Percentiles rank a stretch among this genome's conserved stretches.
Evolutionary conservation across 192 early-diverging fungal genomes (phyloP).

Genomic region (Gaertneriomyces semiglobifer): DNA sequence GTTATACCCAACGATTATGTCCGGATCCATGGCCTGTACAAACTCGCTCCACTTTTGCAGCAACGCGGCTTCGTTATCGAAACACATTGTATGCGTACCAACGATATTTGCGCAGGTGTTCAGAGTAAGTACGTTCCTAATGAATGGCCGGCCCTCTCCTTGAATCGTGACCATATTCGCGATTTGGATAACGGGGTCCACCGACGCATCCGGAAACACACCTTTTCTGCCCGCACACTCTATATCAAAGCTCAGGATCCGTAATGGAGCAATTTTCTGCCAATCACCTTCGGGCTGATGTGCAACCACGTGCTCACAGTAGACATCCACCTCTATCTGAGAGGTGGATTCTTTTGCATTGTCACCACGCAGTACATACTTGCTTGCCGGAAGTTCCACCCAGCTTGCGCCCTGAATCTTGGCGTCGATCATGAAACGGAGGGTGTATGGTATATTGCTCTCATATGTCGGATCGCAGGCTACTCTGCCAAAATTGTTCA

Average conservation of each 20-base stretch:
- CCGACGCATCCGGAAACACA: slow-evolving; percentile 86
- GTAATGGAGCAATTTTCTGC: slow-evolving; percentile 88
- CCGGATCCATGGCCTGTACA: slow-evolving; percentile 80
- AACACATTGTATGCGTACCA: slow-evolving; percentile 80
- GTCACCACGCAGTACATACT: slow-evolving; percentile 54
- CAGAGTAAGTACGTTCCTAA: slow-evolving; percentile 91
- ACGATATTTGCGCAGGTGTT: slow-evolving; percentile 89
- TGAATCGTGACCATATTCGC: slow-evolving; percentile 91
- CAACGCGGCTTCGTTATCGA: slow-evolving; percentile 74
- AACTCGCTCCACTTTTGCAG: slow-evolving; percentile 84
- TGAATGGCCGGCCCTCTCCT: slow-evolving; percentile 82
- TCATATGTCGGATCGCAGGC: slow-evolving; percentile 69
- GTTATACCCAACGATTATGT: slow-evolving; percentile 95
- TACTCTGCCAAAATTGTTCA: slow-evolving; percentile 50
- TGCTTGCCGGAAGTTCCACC: slow-evolving; percentile 80
- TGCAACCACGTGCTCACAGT: slow-evolving; percentile 71
- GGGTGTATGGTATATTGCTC: slow-evolving; percentile 79
- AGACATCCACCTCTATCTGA: slow-evolving; percentile 81
- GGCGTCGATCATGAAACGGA: slow-evolving; percentile 96
- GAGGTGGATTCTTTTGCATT: slow-evolving; percentile 47
- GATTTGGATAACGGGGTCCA: slow-evolving; percentile 97
- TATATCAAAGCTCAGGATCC: slow-evolving; percentile 97
- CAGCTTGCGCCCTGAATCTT: slow-evolving; percentile 83
- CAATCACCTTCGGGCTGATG: slow-evolving; percentile 87
- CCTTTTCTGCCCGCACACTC: slow-evolving; percentile 96